phyloP scores from a whole-genome alignment of 73 alveolate genomes.

The Paramecium bursaria region DNA sequence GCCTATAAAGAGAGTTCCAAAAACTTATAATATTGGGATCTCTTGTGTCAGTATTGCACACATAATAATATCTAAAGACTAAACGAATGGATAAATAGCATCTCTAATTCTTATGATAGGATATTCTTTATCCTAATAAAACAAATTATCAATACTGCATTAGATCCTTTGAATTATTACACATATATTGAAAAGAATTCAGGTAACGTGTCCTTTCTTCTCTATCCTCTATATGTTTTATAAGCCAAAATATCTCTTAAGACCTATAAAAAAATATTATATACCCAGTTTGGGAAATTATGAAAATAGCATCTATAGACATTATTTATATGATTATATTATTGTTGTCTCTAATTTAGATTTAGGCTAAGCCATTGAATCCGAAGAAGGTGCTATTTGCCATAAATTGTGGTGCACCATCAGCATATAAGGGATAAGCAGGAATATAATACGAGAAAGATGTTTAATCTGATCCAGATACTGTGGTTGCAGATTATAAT shows the following conservation, averaged over 20 bases:
- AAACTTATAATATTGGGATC: constrained; percentile 49
- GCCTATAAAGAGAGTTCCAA: constrained; percentile 19
- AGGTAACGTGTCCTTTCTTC: constrained; percentile 56
- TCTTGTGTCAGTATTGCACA: constrained; percentile 61
- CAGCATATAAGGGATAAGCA: constrained; percentile 29
- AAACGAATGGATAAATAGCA: constrained; percentile 53
- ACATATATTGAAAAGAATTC: constrained; percentile 52
- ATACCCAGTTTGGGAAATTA: constrained; percentile 67
- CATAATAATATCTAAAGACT: constrained; percentile 53
- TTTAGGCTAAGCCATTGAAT: constrained; percentile 49
- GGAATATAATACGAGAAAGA: constrained; percentile 66
- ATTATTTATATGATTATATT: background rate
- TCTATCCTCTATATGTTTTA: constrained; percentile 48
- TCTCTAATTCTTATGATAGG: constrained; percentile 63
- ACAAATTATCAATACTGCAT: constrained; percentile 7
- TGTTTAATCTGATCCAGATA: constrained; percentile 60
- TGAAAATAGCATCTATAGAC: constrained; percentile 67
- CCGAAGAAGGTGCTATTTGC: constrained; percentile 73
- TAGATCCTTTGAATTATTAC: constrained; percentile 58
- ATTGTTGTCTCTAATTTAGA: background rate
- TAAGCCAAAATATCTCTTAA: constrained; percentile 64
- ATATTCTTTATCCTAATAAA: constrained; percentile 58
- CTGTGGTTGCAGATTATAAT: constrained; percentile 66
- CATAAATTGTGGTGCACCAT: constrained; percentile 73
- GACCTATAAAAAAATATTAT: background rate